Evolutionary conservation across 768 basidiomycete genomes (phyloP), one percentile per base, ranked within the genome.

Genomic region (Mycena metata): DNA sequence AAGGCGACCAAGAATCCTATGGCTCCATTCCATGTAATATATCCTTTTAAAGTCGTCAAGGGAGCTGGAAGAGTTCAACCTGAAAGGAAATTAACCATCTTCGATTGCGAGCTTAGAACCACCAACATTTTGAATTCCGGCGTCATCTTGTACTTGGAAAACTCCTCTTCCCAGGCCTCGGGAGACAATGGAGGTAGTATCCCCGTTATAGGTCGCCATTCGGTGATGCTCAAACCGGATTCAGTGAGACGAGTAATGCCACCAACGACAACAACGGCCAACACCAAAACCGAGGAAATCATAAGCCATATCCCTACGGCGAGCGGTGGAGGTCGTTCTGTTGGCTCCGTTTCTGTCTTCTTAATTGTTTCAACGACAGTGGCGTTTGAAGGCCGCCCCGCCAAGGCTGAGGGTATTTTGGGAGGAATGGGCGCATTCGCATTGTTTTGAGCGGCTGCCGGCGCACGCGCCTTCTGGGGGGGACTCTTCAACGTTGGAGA

Each of bases 21-120:
- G 98, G 7, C 89, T 88, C 95, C 96, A 99, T 86, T 99, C 98
- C 97, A 96, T 96, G 81, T 92, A 93, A 80, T 96, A 99, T 66
- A 99, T 99, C 68, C 87, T 87, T 79, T 99, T 99, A 84, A 99
- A 99, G 75, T 98, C 93, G 33, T 90, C 85, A 63, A 99, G 80
- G 35, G 90, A 89, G 63, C 98, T 96, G 12, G 91, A 89, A 67
- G 94, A 91, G 78, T 99, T 99, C 69, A 96, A 81, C 75, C 96
- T 98, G 75, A 9, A 46, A 17, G 54, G 26, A 49, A 56, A 41
- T 47, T 33, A 51, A 64, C n/a, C 8, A 39, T 10, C 42, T 60
- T 23, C 9, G 43, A 42, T 36, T 41, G 24, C 49, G 36, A 51
- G 39, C 7, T 42, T 62, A 26, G 15, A 11, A 10, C 39, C 15